Base-by-base conservation (phyloP, 163 green algal species). In the Scenedesmus sp. region DNA sequence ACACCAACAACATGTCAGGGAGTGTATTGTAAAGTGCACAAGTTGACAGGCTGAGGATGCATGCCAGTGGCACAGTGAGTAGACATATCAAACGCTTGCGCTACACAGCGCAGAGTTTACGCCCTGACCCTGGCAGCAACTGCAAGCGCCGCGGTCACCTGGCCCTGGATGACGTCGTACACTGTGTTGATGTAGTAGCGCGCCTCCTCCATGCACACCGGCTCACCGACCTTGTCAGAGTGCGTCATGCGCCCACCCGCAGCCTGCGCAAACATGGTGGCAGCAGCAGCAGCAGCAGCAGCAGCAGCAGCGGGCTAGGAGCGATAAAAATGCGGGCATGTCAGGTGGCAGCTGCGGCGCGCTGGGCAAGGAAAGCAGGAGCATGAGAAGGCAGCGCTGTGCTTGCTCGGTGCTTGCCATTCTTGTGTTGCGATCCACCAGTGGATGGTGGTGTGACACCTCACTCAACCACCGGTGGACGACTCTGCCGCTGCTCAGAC, bases 181-280 rank as follows among this genome's bases (percentile, higher is more conserved):
- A 90, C 81, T 5, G 7, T 20, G 46, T 57, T 57, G 8, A 74
- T 60, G 13, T 95, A 18, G 18, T 82, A 93, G 2, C 94, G 55
- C 3, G 92, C 94, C 92, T 98, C 96, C 60, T 96, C 94, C 1
- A 77, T 16, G 10, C 46, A 66, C n/a, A 99, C 94, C 3, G 91
- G 91, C 92, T 99, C 97, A 0, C 97, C 97, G 3, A 99, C 91
- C 18, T 95, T 92, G 92, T 99, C 97, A 73, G 98, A 96, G 91
- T 99, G 97, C 0, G 93, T 62, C 92, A 98, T 93, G 64, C 59
- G 66, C n/a, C 55, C 60, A 56, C 46, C 76, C 67, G 60, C 26
- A 86, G 87, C 87, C 57, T 60, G 83, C 83, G 57, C 18, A 16
- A 56, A 82, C 18, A 8, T 46, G 73, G 73, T 82, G 16, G 16